Evolutionary conservation across 225 moss, liverwort and hornwort genomes (phyloP), one percentile per base, ranked within the genome.

Genomic region (Marchantia polymorpha): DNA sequence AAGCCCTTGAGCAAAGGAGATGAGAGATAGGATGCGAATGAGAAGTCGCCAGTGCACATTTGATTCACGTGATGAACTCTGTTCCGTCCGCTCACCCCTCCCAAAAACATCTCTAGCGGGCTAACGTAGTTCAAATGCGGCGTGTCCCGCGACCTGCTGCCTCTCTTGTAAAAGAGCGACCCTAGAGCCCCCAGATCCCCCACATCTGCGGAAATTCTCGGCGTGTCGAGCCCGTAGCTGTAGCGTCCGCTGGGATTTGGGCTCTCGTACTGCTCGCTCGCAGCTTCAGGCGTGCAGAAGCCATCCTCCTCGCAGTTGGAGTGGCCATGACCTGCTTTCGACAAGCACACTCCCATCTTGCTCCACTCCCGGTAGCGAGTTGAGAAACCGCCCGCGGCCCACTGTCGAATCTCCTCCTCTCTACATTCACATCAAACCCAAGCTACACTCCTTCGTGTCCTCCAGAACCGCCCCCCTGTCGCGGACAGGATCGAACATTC

Each of bases 271-370:
- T 85, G 85, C 72, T 87, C 79, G 59, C 85, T 90, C 51, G 84
- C 84, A 58, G 84, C 79, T 81, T 93, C 91, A 0, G 90, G 87
- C 7, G 83, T 90, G 46, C 85, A 83, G 78, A 88, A 89, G 17
- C 87, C 89, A 22, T 84, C 87, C 0, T 88, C 87, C 23, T 85
- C 86, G 23, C 83, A 78, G 23, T 81, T 60, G 27, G 75, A 73
- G 27, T 81, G 77, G 30, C 66, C 27, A 19, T 52, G 77, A 63
- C 89, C 86, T 58, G 79, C 84, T 80, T 81, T 90, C 27, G 93
- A 91, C 83, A 88, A 82, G 72, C 93, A 93, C 48, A 92, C 39
- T 26, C 93, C 93, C 93, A 93, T 93, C 48, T 64, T 72, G 61
- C 17, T 54, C 30, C n/a, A 51, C 48, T 59, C 50, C 82, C 64